Evolutionary conservation across 306 rosid genomes (phyloP).

Genomic region (Vigna unguiculata): DNA sequence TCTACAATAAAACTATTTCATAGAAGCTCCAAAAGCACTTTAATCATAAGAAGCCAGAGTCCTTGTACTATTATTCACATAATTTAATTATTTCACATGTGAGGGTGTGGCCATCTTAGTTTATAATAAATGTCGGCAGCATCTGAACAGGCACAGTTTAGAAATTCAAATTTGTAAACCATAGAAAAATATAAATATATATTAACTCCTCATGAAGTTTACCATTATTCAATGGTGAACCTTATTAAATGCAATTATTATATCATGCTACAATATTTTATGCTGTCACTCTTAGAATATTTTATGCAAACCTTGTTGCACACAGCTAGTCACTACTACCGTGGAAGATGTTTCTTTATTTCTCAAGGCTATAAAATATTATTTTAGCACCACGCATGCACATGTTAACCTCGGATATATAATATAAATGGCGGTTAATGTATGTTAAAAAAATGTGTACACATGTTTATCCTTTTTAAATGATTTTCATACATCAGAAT

Average conservation of each 20-base stretch:
- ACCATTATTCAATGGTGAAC: conserved; percentile 42
- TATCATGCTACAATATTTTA: conserved; percentile 39
- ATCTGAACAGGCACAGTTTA: conserved; percentile 36
- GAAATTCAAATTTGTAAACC: conserved; percentile 41
- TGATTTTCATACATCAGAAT: conserved; percentile 36
- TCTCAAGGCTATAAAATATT: conserved; percentile 47
- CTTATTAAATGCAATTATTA: conserved; percentile 13
- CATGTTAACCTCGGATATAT: conserved; percentile 51
- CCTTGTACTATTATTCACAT: conserved; percentile 27
- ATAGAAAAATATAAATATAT: conserved; percentile 12
- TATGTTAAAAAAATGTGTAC: neutral
- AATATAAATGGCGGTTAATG: conserved; percentile 1
- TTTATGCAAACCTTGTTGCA: conserved; percentile 45
- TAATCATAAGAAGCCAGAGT: conserved; percentile 44
- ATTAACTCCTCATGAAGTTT: conserved; percentile 27
- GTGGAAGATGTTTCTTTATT: conserved; percentile 40
- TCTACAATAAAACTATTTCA: neutral
- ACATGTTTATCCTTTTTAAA: conserved; percentile 34
- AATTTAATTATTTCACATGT: conserved; percentile 46
- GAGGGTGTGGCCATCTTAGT: conserved; percentile 35
- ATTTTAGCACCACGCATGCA: conserved; percentile 54
- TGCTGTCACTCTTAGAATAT: conserved; percentile 35
- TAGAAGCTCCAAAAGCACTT: conserved; percentile 41
- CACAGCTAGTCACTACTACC: conserved; percentile 48
- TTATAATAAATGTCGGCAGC: conserved; percentile 49